These are phyloP conservation scores for Priceomyces castillae DNA, from an alignment of 805 yeast species.

Conservation along the genomic window DNA sequence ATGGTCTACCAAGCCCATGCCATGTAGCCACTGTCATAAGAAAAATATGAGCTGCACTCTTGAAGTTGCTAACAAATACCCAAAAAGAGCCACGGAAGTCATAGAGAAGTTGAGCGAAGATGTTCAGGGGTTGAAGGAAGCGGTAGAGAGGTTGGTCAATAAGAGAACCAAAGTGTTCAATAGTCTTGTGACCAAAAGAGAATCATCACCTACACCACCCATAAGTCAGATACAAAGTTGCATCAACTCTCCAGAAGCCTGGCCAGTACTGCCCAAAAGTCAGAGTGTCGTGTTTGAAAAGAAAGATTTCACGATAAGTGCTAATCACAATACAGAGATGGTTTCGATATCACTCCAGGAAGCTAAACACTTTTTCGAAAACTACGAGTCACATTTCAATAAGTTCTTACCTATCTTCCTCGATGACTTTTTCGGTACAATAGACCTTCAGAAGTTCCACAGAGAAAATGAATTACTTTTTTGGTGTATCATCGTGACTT, in stretches of 20 bases:
- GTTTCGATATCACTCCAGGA: constrained; percentile 14
- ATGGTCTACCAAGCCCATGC: constrained; percentile 45
- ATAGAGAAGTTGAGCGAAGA: constrained; percentile 26
- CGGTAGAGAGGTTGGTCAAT: constrained; percentile 23
- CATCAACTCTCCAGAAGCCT: constrained; percentile 15
- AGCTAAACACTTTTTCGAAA: constrained; percentile 13
- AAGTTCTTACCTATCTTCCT: constrained; percentile 34
- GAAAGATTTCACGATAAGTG: constrained; percentile 5
- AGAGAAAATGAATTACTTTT: constrained; percentile 35
- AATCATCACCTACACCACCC: constrained; percentile 14
- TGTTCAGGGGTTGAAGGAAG: constrained; percentile 19
- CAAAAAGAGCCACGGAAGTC: constrained; percentile 39
- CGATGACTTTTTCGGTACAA: constrained; percentile 17
- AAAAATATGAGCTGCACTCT: constrained; percentile 51
- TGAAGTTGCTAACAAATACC: constrained; percentile 50
- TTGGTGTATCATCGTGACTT: constrained; percentile 40
- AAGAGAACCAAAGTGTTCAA: constrained; percentile 18
- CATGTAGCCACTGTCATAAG: constrained; percentile 57
- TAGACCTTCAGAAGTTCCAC: constrained; percentile 13
- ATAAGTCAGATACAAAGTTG: constrained; percentile 22
- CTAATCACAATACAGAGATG: constrained; percentile 5
- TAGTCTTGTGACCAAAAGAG: constrained; percentile 1
- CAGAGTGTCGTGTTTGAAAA: constrained; percentile 4
- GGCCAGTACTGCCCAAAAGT: constrained; percentile 1
- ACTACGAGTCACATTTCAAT: constrained; percentile 28